Evolutionary conservation across 345 rosid species (phyloP).

Genomic region (Zanthoxylum bungeanum): DNA sequence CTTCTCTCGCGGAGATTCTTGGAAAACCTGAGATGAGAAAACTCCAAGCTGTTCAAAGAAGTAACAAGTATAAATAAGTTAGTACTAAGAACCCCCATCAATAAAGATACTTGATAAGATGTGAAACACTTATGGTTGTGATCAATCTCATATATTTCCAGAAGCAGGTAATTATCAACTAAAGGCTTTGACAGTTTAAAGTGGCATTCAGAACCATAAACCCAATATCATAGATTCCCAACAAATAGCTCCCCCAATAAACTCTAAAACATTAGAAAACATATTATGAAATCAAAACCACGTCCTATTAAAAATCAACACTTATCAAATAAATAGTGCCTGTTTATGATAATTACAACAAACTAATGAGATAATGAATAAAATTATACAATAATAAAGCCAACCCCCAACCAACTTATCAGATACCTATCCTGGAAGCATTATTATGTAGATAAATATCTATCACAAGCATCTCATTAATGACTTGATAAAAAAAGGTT

Average conservation of each 20-base stretch:
- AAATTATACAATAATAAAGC: background rate
- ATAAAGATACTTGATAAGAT: background rate
- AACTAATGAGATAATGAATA: background rate
- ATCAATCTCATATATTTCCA: background rate
- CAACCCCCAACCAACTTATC: background rate
- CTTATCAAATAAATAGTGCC: background rate
- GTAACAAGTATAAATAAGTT: slow-evolving; percentile 10
- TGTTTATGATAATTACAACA: background rate
- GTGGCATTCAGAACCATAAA: too few species aligned
- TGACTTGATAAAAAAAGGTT: slow-evolving; percentile 19
- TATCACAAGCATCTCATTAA: background rate
- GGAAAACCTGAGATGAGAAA: slow-evolving; percentile 93
- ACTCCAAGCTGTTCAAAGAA: slow-evolving; percentile 82
- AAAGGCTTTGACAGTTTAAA: too few species aligned
- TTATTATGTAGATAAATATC: slow-evolving; percentile 5
- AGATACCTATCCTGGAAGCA: background rate
- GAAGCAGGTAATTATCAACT: too few species aligned
- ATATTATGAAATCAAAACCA: background rate
- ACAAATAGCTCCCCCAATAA: background rate
- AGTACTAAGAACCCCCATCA: background rate
- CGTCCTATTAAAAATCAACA: background rate
- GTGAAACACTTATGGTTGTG: background rate
- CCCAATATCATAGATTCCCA: background rate
- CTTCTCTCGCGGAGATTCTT: slow-evolving; percentile 81
- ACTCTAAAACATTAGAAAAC: background rate